Base-by-base conservation (phyloP, 78 protist genomes). In the Anaeramoeba ignava region DNA sequence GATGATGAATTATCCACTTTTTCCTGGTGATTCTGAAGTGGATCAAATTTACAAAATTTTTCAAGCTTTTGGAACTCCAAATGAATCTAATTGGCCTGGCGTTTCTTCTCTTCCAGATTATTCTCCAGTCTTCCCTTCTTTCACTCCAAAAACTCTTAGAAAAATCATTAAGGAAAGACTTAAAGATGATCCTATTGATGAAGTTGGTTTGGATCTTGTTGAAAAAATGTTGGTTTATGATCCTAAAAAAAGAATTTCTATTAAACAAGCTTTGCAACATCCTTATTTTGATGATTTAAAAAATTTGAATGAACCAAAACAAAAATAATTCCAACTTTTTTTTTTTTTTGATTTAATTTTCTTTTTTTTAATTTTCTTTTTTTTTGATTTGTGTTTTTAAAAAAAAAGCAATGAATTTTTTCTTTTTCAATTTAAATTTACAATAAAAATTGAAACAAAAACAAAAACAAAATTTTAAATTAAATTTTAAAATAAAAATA, bases 161-260 rank as follows among this genome's bases (percentile, higher is more conserved):
- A n/a, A n/a, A n/a, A n/a, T n/a, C n/a, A n/a, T n/a, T n/a, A n/a
- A n/a, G n/a, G n/a, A n/a, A n/a, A n/a, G n/a, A 82, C 54, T 41
- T 84, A 82, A 3, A 31, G 39, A 1, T 8, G 23, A 3, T 3
- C 78, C n/a, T 31, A 41, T 79, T 39, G 41, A 78, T 0, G 39
- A 12, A 2, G 12, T 2, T 3, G 36, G 82, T 37, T 34, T 33
- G 39, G 82, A 73, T 39, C 1, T 38, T 31, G 8, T 40, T 34
- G 0, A n/a, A 42, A 40, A 68, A 39, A 91, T 95, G 93, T 89
- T 95, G 27, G 86, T 41, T 42, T 96, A 95, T 86, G 94, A 92
- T 82, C 98, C 99, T 38, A 42, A 85, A 34, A 42, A 40, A 80
- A 92, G 99, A 40, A 89, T 94, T 39, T 85, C 96, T 0, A 98